Base-by-base conservation (phyloP, 2,329 filamentous ascomycete genomes). In the Claviceps capensis region DNA sequence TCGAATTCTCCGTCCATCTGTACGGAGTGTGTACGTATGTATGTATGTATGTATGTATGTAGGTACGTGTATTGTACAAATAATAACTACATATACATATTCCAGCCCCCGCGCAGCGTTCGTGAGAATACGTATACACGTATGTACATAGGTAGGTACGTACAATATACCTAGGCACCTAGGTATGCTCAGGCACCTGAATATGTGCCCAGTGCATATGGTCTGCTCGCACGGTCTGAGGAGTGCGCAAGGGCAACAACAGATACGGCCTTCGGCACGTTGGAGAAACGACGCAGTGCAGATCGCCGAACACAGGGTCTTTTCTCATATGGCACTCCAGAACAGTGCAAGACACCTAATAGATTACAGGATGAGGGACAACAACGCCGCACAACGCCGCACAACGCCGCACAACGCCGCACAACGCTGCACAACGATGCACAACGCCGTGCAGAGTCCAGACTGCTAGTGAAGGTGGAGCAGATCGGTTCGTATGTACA, bases 401-500 rank as follows among this genome's bases (percentile, higher is more conserved):
- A 42, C 17, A 11, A 22, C 40, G 17, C 5, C 19, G 34, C 8
- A 14, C 42, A 22, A 44, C 42, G 42, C 22, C 6, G 14, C 38
- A 17, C 38, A 17, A 16, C 38, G n/a, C 6, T 14, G 41, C 19
- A 43, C 41, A 19, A 34, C 30, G 38, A 43, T 19, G 40, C 40
- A 42, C 17, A 11, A 22, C 40, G 17, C 5, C 19, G 34, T 22
- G 45, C 9, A 34, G 30, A 47, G n/a, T 47, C 26, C 46, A n/a
- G n/a, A 37, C 19, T 40, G 34, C 19, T 17, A 30, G 41, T 22
- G 49, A 51, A 41, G 47, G 50, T 51, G 50, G 50, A 51, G 36
- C 47, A 42, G 49, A 38, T 36, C 37, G 50, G 50, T 47, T 51
- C 50, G 50, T 48, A 44, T 45, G 22, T 22, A 22, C 22, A 22